A percentile compares a stretch with the other conserved stretches of the same genome.
Evolutionary conservation across 2,329 filamentous ascomycete genomes (phyloP).

Genomic region (Cylindrodendrum hubeiense): DNA sequence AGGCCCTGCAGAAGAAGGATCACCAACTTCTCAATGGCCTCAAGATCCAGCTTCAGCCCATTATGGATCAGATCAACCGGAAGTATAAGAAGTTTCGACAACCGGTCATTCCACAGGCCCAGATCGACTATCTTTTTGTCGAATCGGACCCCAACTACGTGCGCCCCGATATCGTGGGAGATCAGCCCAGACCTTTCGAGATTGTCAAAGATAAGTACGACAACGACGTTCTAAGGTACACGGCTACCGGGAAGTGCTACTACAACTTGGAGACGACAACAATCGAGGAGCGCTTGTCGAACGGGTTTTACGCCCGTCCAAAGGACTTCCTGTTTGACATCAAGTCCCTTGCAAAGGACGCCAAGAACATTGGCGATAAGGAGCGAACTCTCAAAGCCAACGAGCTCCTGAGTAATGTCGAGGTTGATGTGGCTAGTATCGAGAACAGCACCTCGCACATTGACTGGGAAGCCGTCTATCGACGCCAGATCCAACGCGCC

Average conservation of each 20-base stretch:
- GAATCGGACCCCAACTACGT: conserved; percentile 82
- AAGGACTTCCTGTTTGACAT: conserved; percentile 93
- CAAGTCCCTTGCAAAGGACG: conserved; percentile 85
- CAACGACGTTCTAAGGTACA: conserved; percentile 80
- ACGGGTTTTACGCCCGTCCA: conserved; percentile 94
- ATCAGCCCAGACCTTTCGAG: conserved; percentile 79
- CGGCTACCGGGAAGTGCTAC: conserved; percentile 83
- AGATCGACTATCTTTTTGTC: conserved; percentile 85
- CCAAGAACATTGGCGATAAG: conserved; percentile 83
- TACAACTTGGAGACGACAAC: conserved; percentile 95
- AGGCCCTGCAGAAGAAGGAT: conserved; percentile 84
- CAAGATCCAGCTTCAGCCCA: conserved; percentile 90
- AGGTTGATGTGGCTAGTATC: conserved; percentile 88
- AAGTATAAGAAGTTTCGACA: conserved; percentile 91
- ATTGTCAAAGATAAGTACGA: conserved; percentile 84
- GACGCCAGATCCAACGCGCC: conserved; percentile 76
- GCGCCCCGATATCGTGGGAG: conserved; percentile 65
- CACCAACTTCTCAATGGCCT: conserved; percentile 86
- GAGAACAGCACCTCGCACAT: conserved; percentile 75
- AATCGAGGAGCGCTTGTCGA: conserved; percentile 96
- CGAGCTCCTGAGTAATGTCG: conserved; percentile 91
- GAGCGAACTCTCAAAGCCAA: conserved; percentile 88
- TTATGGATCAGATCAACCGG: conserved; percentile 96
- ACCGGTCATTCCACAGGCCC: conserved; percentile 78
- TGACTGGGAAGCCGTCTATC: conserved; percentile 87